phyloP scores from a whole-genome alignment of 164 flowering plant genomes.

The Aristolochia californica region DNA sequence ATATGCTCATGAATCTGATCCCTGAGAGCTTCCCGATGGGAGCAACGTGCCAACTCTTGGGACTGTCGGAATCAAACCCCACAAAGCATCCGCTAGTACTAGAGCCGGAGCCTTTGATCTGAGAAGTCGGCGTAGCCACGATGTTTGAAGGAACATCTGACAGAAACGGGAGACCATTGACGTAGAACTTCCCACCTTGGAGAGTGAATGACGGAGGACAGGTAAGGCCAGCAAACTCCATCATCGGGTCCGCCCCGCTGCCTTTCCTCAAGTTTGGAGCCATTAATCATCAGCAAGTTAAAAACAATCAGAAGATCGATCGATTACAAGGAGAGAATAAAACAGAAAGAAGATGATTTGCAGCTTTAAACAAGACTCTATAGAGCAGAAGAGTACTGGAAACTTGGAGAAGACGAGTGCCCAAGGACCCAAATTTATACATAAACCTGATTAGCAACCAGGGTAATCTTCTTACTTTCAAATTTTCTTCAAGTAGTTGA shows the following conservation, averaged over 20 bases:
- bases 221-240: slow-evolving; percentile 7
- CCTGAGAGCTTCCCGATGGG: slow-evolving; percentile 49
- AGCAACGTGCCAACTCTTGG: slow-evolving; percentile 44
- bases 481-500: too few relatives aligned
- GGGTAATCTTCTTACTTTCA: too few relatives aligned
- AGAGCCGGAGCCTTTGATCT: slow-evolving; percentile 1
- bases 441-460: too few relatives aligned
- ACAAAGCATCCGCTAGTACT: slow-evolving; percentile 69
- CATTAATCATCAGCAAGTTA: slow-evolving; percentile 15
- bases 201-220: slow-evolving; percentile 15
- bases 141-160: slow-evolving; percentile 30
- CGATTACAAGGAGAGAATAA: too few relatives aligned
- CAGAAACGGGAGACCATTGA: slow-evolving; percentile 29
- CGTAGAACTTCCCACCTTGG: slow-evolving; percentile 20
- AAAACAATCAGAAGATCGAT: too few relatives aligned
- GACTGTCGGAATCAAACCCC: slow-evolving; percentile 42
- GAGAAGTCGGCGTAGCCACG: slow-evolving; percentile 17
- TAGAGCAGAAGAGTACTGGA: too few relatives aligned
- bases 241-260: slow-evolving; percentile 1
- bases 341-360: too few relatives aligned
- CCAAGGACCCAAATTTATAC: too few relatives aligned
- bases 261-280: slow-evolving; percentile 33
- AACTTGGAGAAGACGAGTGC: too few relatives aligned
- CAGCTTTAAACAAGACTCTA: too few relatives aligned
- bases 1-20: slow-evolving; percentile 70